Base-by-base conservation (phyloP, 345 rosid genomes). In the Isatis tinctoria region DNA sequence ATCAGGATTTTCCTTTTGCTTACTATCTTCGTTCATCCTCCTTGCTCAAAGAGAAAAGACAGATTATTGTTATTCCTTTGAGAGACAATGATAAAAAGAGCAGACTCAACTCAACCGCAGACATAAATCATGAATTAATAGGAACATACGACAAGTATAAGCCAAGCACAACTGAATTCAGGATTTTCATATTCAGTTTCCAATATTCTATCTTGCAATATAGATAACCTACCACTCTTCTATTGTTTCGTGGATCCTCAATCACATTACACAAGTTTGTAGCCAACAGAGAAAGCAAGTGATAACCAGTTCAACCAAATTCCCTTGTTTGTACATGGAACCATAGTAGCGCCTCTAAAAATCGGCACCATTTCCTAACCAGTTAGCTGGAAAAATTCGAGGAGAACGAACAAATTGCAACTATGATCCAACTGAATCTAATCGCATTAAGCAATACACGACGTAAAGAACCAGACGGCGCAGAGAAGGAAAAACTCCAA, bases 21-120 rank as follows among this genome's bases (percentile, higher is more conserved):
- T 49, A 68, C 79, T 75, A 41, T 76, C 81, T 82, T 86, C 81
- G 32, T 86, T 78, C 96, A 94, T 94, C 75, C 72, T 83, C 47
- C 70, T 22, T n/a, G 53, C 33, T 62, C 28, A 54, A 70, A 14
- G 26, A 37, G 47, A 32, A 39, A 10, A 24, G 24, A 41, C 45
- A 56, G n/a, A 45, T 26, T 54, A 13, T 24, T 8, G 5, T 33
- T 17, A 52, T 53, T 61, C 43, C 36, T 36, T 41, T 11, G 39
- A 61, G 39, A 61, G 32, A 48, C n/a, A 60, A 30, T 3, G 43
- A 53, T 16, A 24, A 53, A 11, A 8, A 4, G 11, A 60, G 20
- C 43, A n/a, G n/a, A n/a, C n/a, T n/a, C n/a, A n/a, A n/a, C n/a
- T n/a, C 60, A 67, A 20, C 61, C 59, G 36, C 27, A 67, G 27